phyloP scores from a whole-genome alignment of 306 rosid species.

The Potentilla sterilis region DNA sequence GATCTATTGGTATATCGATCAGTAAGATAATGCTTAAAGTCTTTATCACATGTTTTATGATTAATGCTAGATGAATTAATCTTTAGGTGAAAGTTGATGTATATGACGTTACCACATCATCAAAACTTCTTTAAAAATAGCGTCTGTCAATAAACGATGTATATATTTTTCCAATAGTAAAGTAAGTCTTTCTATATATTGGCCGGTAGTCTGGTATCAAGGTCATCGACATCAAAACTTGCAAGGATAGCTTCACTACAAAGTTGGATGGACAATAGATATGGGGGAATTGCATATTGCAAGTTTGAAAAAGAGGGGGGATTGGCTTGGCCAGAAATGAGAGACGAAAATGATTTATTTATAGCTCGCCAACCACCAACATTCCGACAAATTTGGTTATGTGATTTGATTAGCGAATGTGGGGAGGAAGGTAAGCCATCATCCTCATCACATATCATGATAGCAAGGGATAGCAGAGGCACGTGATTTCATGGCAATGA shows the following conservation, averaged over 20 bases:
- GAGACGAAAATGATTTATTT: slow-evolving; percentile 42
- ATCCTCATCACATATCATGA: slow-evolving; percentile 52
- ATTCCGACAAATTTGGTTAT: slow-evolving; percentile 64
- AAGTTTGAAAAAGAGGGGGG: slow-evolving; percentile 7
- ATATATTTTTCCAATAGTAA: neutral
- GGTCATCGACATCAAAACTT: neutral
- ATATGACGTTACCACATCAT: too few relatives aligned
- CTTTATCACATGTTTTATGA: too few relatives aligned
- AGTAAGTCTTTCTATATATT: neutral
- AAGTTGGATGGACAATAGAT: neutral
- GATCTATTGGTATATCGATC: too few relatives aligned
- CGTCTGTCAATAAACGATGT: too few relatives aligned
- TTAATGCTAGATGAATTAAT: too few relatives aligned
- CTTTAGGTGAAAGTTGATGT: too few relatives aligned
- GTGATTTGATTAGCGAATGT: slow-evolving; percentile 47
- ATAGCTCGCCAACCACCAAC: slow-evolving; percentile 60
- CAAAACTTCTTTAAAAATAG: too few relatives aligned
- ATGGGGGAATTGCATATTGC: neutral
- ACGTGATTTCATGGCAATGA: slow-evolving; percentile 44
- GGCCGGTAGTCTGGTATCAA: neutral
- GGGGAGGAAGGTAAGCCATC: slow-evolving; percentile 65
- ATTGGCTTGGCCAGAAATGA: slow-evolving; percentile 36
- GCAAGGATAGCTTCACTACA: neutral
- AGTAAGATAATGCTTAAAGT: too few relatives aligned
- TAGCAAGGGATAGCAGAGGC: slow-evolving; percentile 43